Conservation (phyloP, 129 eudicot genomes). For the Sambucus nigra region DNA sequence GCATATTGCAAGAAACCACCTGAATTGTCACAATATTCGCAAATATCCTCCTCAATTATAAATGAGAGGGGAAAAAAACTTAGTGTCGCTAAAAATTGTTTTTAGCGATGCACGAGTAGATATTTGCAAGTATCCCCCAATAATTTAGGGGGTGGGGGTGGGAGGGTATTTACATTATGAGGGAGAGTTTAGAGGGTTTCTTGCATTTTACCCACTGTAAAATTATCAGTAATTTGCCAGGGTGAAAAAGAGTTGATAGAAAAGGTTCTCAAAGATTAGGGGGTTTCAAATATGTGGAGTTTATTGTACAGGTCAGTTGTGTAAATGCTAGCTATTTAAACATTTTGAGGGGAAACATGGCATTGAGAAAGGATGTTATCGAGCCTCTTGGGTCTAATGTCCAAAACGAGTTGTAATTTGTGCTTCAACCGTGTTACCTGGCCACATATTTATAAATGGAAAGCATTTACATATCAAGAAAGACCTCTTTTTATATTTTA, state of each 20-base stretch:
- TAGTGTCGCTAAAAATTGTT: too few relatives aligned
- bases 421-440: background rate
- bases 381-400: background rate
- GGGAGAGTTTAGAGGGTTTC: background rate
- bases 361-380: background rate
- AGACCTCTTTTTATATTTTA: too few relatives aligned
- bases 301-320: slow-evolving; percentile 12
- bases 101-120: too few relatives aligned
- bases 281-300: slow-evolving; percentile 3
- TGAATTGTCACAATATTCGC: too few relatives aligned
- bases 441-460: background rate
- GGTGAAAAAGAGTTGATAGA: background rate
- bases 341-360: background rate
- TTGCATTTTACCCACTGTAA: background rate
- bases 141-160: background rate
- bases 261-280: background rate
- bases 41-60: too few relatives aligned
- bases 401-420: background rate
- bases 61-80: too few relatives aligned
- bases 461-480: background rate
- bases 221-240: background rate
- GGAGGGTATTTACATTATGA: background rate
- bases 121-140: too few relatives aligned
- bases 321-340: slow-evolving; percentile 1
- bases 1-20: too few relatives aligned